A percentile compares a stretch with the other conserved stretches of the same genome.
Conservation (phyloP, 352 stramenopile genomes). For the Pythium aristosporum region DNA sequence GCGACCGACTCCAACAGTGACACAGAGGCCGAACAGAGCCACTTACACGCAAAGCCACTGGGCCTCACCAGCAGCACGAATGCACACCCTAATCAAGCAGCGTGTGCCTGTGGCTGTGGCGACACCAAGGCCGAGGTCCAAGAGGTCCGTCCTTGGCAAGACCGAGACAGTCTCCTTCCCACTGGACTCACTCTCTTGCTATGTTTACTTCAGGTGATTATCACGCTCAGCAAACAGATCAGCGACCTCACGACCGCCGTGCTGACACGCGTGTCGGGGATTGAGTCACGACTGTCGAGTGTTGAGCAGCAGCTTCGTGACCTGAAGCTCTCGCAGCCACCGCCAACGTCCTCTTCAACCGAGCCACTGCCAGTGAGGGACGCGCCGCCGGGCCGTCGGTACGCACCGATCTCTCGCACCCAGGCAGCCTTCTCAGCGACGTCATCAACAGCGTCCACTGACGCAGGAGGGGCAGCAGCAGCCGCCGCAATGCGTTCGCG, state of each 20-base stretch:
- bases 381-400: neutral
- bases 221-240: slow-evolving; percentile 27
- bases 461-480: neutral
- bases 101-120: slow-evolving; percentile 13
- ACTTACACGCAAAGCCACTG: neutral
- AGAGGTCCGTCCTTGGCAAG: slow-evolving; percentile 10
- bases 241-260: slow-evolving; percentile 30
- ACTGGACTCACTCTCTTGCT: neutral
- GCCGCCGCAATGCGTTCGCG: neutral
- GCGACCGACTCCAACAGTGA: slow-evolving; percentile 12
- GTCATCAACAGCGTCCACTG: neutral
- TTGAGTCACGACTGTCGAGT: slow-evolving; percentile 19
- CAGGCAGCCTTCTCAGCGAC: neutral
- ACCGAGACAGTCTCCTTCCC: neutral
- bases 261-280: slow-evolving; percentile 20
- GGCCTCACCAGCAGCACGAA: neutral
- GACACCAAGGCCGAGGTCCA: slow-evolving; percentile 26
- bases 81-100: neutral
- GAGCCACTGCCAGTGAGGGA: neutral
- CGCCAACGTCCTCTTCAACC: neutral
- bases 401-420: slow-evolving; percentile 7
- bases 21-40: neutral
- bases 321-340: neutral
- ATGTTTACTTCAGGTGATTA: slow-evolving; percentile 11
- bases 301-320: slow-evolving; percentile 25